Percentiles rank a stretch among this genome's conserved stretches.
phyloP scores from a whole-genome alignment of 441 rosid genomes.

The Erysimum pusillum region DNA sequence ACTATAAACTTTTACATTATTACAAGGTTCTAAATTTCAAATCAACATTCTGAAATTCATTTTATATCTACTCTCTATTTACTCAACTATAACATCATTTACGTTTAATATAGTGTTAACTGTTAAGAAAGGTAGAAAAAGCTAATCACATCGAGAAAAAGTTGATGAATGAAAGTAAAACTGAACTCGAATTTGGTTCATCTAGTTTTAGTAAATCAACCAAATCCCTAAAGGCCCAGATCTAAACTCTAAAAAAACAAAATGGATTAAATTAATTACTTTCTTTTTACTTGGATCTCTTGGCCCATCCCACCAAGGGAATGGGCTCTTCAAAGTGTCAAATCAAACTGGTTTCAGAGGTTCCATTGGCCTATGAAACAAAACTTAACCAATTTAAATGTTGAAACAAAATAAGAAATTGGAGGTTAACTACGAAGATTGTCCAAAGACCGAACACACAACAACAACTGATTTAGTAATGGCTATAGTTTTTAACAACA shows the following conservation, averaged over 20 bases:
- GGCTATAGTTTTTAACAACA: too few species aligned
- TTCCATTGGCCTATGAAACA: neutral
- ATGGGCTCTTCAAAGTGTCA: neutral
- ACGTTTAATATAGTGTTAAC: too few species aligned
- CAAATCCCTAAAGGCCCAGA: too few species aligned
- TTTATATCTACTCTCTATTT: neutral
- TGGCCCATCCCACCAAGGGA: neutral
- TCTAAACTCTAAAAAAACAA: neutral
- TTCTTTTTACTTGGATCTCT: neutral
- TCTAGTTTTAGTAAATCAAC: too few species aligned
- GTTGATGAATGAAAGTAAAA: neutral
- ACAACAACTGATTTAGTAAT: too few species aligned
- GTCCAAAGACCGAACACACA: too few species aligned
- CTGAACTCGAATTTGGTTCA: neutral
- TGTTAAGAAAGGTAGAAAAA: too few species aligned
- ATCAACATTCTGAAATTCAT: neutral
- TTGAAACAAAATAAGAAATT: neutral
- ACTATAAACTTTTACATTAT: too few species aligned
- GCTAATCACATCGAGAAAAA: too few species aligned
- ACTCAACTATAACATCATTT: too few species aligned
- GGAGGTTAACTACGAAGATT: neutral
- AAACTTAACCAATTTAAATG: too few species aligned
- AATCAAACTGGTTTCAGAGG: neutral
- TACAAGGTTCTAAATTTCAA: neutral
- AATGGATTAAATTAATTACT: neutral